Percentiles rank a stretch among this genome's conserved stretches.
phyloP scores from a whole-genome alignment of 331 rosid species.

The Acacia concinna region DNA sequence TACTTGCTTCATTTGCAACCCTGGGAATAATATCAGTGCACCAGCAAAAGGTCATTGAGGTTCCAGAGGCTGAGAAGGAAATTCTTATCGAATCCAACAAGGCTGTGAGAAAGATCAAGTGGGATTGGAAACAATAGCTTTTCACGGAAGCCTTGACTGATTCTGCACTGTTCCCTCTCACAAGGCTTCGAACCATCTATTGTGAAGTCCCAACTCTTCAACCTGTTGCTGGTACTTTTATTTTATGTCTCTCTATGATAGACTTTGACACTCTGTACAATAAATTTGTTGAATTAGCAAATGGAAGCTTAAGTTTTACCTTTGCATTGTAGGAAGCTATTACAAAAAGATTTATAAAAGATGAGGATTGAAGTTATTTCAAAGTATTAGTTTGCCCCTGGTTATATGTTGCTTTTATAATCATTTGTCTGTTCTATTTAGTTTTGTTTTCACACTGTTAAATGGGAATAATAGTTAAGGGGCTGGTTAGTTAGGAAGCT shows the following conservation, averaged over 20 bases:
- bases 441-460: not conserved
- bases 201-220: conserved; percentile 56
- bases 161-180: conserved; percentile 52
- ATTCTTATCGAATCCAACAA: conserved; percentile 62
- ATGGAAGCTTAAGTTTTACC: not conserved
- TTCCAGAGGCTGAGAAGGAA: conserved; percentile 68
- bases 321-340: not conserved
- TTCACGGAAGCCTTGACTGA: conserved; percentile 56
- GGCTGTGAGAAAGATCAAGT: conserved; percentile 56
- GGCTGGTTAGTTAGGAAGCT: not conserved
- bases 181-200: conserved; percentile 61
- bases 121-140: conserved; percentile 88
- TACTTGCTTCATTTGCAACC: conserved; percentile 57
- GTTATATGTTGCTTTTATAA: not conserved
- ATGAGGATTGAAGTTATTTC: not conserved
- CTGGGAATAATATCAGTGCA: too few relatives aligned
- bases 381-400: not conserved
- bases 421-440: not conserved
- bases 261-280: not conserved
- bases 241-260: not conserved
- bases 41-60: conserved; percentile 63
- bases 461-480: not conserved
- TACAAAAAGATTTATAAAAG: conserved; percentile 1
- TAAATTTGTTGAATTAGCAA: not conserved
- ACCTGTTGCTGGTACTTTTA: conserved; percentile 40